Percentiles rank a stretch among this genome's conserved stretches.
Evolutionary conservation across 1,139 yeast genomes (phyloP).

Genomic region (Magnusiomyces suaveolens): DNA sequence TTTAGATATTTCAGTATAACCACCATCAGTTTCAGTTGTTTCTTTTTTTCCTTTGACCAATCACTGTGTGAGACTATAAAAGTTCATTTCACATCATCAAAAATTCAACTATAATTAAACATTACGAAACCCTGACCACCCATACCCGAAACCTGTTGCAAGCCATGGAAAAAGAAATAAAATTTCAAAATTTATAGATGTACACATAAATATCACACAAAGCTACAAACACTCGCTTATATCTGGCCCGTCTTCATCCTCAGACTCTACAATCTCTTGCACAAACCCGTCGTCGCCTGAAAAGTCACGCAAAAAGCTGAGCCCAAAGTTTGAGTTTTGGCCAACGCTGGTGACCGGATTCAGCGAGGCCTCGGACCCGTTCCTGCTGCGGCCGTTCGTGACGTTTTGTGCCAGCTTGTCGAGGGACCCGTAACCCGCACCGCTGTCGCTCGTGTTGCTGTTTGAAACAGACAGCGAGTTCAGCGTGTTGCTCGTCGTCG

Average conservation of each 20-base stretch:
- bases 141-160: too few relatives aligned
- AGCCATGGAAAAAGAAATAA: too few relatives aligned
- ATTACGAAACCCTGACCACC: too few relatives aligned
- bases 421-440: background rate
- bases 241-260: background rate
- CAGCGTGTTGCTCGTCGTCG: background rate
- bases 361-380: too few relatives aligned
- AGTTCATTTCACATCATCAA: too few relatives aligned
- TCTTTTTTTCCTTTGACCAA: too few relatives aligned
- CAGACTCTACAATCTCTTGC: background rate
- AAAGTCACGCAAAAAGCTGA: background rate
- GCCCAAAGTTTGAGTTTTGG: background rate
- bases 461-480: background rate
- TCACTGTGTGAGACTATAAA: too few relatives aligned
- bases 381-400: background rate
- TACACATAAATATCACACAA: too few relatives aligned
- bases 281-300: background rate
- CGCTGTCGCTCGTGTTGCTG: background rate
- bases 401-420: background rate
- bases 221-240: background rate
- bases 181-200: background rate
- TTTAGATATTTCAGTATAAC: too few relatives aligned
- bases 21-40: too few relatives aligned
- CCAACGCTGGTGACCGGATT: background rate
- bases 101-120: too few relatives aligned